phyloP scores from a whole-genome alignment of 2,329 filamentous ascomycete species.

The Nemania sp. region DNA sequence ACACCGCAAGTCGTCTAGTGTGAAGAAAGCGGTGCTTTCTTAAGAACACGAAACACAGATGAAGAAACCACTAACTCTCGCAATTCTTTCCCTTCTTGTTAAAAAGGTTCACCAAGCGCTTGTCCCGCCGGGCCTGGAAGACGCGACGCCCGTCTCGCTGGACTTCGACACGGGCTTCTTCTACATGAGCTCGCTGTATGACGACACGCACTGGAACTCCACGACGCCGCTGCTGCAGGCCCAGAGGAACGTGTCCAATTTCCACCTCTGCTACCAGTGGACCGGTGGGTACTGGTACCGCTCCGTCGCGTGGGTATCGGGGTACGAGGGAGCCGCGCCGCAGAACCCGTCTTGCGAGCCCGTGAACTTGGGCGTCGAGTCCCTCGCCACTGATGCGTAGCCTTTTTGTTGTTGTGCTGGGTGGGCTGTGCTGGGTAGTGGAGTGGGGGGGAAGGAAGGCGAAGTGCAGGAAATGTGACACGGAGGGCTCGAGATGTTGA shows the following conservation, averaged over 20 bases:
- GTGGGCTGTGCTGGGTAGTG: too few species aligned
- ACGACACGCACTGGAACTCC: constrained; percentile 21
- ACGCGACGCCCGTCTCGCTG: constrained; percentile 13
- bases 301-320: constrained; percentile 25
- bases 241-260: constrained; percentile 8
- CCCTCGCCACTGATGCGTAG: constrained; percentile 1
- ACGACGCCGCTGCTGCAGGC: background rate
- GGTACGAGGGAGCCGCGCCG: constrained; percentile 3
- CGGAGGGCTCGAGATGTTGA: background rate
- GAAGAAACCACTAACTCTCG: background rate
- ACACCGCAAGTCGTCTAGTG: too few species aligned
- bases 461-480: background rate
- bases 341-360: constrained; percentile 28
- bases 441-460: too few species aligned
- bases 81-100: too few species aligned
- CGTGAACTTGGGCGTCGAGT: constrained; percentile 22
- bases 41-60: too few species aligned
- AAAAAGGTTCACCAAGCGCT: constrained; percentile 17
- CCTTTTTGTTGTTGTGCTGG: background rate
- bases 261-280: constrained; percentile 27
- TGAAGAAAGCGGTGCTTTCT: too few species aligned
- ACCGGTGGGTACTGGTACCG: constrained; percentile 25
- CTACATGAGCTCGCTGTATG: constrained; percentile 14
- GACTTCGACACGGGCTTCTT: constrained; percentile 17
- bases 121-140: constrained; percentile 6